Base-by-base conservation (phyloP, 2,329 filamentous ascomycete genomes). In the Pseudomassariella vexata region DNA sequence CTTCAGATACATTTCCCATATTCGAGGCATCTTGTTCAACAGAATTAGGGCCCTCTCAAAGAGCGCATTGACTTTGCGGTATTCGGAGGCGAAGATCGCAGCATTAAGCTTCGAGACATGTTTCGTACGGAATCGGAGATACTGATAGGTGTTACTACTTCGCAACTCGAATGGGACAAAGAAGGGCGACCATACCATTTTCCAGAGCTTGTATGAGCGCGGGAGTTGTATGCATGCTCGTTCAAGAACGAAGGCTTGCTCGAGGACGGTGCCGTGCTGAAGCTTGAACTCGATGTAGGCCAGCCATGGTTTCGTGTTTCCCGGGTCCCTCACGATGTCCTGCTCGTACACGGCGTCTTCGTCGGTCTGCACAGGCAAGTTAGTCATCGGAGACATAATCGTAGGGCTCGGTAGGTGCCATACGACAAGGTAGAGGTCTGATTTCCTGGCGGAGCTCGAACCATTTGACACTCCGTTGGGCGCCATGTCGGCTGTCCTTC, bases 141-240 rank as follows among this genome's bases (percentile, higher is more conserved):
- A 98, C 82, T 86, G 44, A 44, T 20, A 11, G 24, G 9, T 25
- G 36, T 23, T 9, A 9, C 24, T 32, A 28, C 32, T 32, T 35
- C 32, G 28, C 29, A 28, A 19, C 6, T 6, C 5, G 3, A 11
- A 9, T 16, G 24, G 10, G 12, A 17, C 18, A 27, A 28, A 17
- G 16, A 30, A 22, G 11, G 9, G 30, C 6, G 14, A 26, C 48
- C 62, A 37, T 63, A 86, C 82, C 77, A 94, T 79, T 64, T 95
- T 96, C 92, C 92, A 98, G 29, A 98, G 70, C 66, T 98, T 98
- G 68, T 95, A 98, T 18, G 90, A 96, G 46, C 92, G 78, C 30
- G 92, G 92, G 27, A 98, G 73, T 49, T 94, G 84, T 42, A 76
- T 70, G 59, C 90, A 95, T 36, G 92, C 90, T 52, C 92, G 79